Conservation (phyloP, 345 rosid species). For the Eucalyptus marginata region DNA sequence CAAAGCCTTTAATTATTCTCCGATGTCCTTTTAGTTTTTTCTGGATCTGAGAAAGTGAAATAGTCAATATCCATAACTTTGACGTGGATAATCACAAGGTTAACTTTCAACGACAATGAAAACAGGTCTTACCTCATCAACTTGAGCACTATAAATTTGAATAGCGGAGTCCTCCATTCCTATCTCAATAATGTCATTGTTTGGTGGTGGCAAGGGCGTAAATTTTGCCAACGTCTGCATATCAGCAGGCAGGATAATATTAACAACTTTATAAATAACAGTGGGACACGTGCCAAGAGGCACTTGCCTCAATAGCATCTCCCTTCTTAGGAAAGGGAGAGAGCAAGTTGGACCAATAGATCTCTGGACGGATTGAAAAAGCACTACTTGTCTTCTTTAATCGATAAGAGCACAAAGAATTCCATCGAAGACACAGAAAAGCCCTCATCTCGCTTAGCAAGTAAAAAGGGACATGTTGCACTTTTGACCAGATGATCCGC, state of each 20-base stretch:
- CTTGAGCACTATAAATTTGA: constrained; percentile 47
- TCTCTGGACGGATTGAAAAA: background rate
- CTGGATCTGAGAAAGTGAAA: background rate
- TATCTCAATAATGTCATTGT: constrained; percentile 73
- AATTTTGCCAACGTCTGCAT: constrained; percentile 53
- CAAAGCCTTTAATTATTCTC: constrained; percentile 80
- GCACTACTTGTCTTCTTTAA: background rate
- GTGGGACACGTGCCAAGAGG: background rate
- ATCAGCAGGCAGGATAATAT: background rate
- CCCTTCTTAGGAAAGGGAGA: background rate
- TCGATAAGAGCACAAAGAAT: background rate
- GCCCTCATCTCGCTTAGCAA: too few relatives aligned
- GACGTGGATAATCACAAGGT: fast-evolving
- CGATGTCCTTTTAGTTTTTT: constrained; percentile 56
- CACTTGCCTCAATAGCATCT: background rate
- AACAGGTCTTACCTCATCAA: constrained; percentile 49
- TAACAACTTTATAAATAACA: background rate
- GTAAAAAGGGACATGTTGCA: too few relatives aligned
- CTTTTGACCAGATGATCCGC: too few relatives aligned
- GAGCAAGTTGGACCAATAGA: background rate
- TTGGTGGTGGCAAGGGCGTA: constrained; percentile 74
- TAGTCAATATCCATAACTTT: background rate
- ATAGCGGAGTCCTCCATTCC: constrained; percentile 83
- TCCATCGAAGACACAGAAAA: background rate
- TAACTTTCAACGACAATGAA: background rate